Evolutionary conservation across 176 grass and related monocot species (phyloP).

Genomic region (Phoenix dactylifera): DNA sequence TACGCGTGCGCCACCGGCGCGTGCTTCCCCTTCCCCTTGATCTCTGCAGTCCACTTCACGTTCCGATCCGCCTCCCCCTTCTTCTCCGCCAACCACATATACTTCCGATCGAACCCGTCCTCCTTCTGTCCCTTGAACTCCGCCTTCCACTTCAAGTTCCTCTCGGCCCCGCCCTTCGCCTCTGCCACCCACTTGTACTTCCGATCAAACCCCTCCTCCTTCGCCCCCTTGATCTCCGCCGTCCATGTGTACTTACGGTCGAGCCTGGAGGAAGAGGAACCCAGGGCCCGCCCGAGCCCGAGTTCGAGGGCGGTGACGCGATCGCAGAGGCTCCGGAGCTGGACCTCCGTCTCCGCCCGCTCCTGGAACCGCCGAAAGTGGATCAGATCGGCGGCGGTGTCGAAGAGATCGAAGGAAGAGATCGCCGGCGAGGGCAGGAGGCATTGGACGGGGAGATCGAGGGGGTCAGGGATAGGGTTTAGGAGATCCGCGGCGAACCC

Average conservation of each 20-base stretch:
- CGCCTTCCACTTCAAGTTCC: slow-evolving; percentile 40
- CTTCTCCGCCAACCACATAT: slow-evolving; percentile 3
- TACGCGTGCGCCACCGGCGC: slow-evolving; percentile 45
- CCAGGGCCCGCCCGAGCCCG: slow-evolving; percentile 20
- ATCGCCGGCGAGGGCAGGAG: slow-evolving; percentile 6
- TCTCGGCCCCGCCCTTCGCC: slow-evolving; percentile 42
- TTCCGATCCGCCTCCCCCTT: background rate
- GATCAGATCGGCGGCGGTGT: background rate
- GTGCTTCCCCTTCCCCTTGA: slow-evolving; percentile 59
- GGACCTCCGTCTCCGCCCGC: slow-evolving; percentile 14
- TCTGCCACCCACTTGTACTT: slow-evolving; percentile 66
- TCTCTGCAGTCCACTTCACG: too few relatives aligned
- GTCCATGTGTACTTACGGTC: slow-evolving; percentile 60
- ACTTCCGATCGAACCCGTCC: slow-evolving; percentile 10
- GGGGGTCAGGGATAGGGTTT: background rate
- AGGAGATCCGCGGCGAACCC: slow-evolving; percentile 13
- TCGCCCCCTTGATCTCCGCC: slow-evolving; percentile 31
- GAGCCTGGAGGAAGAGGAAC: slow-evolving; percentile 4
- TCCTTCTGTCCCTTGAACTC: slow-evolving; percentile 30
- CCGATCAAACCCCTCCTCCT: slow-evolving; percentile 5
- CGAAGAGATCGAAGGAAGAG: slow-evolving; percentile 13
- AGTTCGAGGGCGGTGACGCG: slow-evolving; percentile 63
- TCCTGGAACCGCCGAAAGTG: background rate
- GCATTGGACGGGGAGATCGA: background rate
- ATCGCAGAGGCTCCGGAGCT: slow-evolving; percentile 56